Base-by-base conservation (phyloP, 1,284 basidiomycete genomes). In the Vanrija humicola region DNA sequence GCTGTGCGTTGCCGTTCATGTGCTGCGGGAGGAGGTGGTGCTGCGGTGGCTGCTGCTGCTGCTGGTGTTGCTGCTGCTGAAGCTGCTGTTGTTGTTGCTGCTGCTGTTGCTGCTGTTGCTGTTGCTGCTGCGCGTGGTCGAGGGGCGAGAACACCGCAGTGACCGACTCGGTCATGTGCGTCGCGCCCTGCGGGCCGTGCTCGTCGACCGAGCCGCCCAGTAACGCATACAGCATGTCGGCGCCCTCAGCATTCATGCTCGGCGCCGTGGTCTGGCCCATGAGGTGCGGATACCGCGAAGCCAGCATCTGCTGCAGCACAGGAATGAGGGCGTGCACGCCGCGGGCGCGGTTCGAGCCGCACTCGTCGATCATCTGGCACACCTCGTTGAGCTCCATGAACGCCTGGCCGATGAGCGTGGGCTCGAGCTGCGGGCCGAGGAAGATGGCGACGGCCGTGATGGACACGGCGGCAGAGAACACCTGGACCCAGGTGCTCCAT, bases 201-300 rank as follows among this genome's bases (percentile, higher is more conserved):
- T 53, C 38, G 44, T 67, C 65, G n/a, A 73, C 68, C 15, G 67
- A 64, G 8, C 72, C 73, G 14, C 73, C 73, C 10, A 74, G 61
- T 2, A 74, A 58, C 5, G 69, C 66, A 49, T 68, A 74, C 14
- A 74, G 56, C 70, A 73, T 73, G 54, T 74, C 69, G 52, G 73
- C 71, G 14, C 63, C 64, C 45, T 70, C 63, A 8, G 49, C 50
- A 12, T 62, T 63, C 25, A 65, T 49, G 6, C 50, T 45, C 5
- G 55, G 54, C 5, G 55, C 38, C 5, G 49, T 6, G 12, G 28
- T 12, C 12, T 43, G 43, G n/a, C 67, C 63, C 28, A 68, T 39
- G 25, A 69, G 51, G 16, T 67, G 64, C 6, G 72, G 72, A 46
- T 70, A 69, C 18, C 72, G 63, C 40, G 59, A 62, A 1, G 64